A percentile compares a stretch with the other conserved stretches of the same genome.
Conservation (phyloP, 2,329 filamentous ascomycete species). For the Didymella glomerata region DNA sequence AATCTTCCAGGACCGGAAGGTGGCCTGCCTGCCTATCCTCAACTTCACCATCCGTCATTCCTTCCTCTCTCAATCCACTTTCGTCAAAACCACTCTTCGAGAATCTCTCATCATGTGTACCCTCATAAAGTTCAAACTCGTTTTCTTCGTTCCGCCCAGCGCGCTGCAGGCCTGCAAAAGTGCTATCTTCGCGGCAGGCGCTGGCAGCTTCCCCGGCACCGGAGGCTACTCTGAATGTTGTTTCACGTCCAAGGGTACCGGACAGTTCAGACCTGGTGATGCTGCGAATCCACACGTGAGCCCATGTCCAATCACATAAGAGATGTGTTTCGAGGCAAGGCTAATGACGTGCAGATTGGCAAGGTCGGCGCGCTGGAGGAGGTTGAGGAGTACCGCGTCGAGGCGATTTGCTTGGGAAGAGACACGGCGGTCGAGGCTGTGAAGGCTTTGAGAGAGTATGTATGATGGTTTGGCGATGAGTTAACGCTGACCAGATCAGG, state of each 20-base stretch:
- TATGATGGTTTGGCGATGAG: conserved; percentile 7
- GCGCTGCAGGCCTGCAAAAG: conserved; percentile 52
- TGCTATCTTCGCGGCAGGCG: conserved; percentile 58
- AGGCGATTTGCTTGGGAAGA: conserved; percentile 68
- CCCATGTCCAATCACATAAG: neutral
- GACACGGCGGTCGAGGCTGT: conserved; percentile 66
- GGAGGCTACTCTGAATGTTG: conserved; percentile 56
- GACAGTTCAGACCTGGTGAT: conserved; percentile 71
- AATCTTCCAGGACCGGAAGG: conserved; percentile 1
- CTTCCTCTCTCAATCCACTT: neutral
- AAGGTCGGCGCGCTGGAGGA: conserved; percentile 65
- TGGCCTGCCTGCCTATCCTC: neutral
- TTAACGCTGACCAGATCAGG: conserved; percentile 34
- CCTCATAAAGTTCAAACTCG: conserved; percentile 52
- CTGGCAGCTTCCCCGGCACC: conserved; percentile 54
- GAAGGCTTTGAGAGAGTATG: conserved; percentile 69
- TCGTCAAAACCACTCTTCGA: no score
- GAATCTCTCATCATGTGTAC: conserved; percentile 10
- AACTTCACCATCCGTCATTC: neutral
- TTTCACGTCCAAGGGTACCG: conserved; percentile 61
- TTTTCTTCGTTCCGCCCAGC: conserved; percentile 56
- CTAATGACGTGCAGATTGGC: conserved; percentile 59
- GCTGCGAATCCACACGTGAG: conserved; percentile 65
- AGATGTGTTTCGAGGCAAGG: neutral
- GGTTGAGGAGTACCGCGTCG: conserved; percentile 68